Percentiles rank a stretch among this genome's conserved stretches.
Evolutionary conservation across 2,329 filamentous ascomycete genomes (phyloP).

Genomic region (Colletotrichum theobromicola): DNA sequence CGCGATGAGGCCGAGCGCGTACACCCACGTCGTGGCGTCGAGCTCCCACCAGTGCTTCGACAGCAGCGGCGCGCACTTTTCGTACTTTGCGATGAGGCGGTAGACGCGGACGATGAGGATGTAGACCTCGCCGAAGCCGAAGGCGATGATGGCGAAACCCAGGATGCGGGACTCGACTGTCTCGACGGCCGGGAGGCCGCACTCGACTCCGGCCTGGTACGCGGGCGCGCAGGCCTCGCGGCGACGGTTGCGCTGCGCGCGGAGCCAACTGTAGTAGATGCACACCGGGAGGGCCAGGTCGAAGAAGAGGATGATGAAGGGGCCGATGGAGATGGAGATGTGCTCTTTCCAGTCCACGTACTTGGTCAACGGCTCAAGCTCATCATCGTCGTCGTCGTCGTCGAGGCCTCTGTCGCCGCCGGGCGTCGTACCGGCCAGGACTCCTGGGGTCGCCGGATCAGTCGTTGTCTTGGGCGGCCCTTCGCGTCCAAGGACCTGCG

Average conservation of each 20-base stretch:
- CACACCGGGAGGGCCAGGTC: conserved; percentile 13
- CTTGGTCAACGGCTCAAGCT: conserved; percentile 18
- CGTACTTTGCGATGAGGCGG: conserved; percentile 12
- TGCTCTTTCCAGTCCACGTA: conserved; percentile 19
- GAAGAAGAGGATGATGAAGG: conserved; percentile 19
- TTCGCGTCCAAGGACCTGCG: conserved; percentile 3
- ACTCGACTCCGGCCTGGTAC: conserved; percentile 9
- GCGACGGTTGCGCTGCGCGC: conserved; percentile 11
- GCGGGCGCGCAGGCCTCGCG: conserved; percentile 1
- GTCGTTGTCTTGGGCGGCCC: conserved; percentile 13
- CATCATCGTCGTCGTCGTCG: conserved; percentile 3
- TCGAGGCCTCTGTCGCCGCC: neutral
- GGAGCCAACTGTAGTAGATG: conserved; percentile 20
- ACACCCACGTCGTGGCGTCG: conserved; percentile 19
- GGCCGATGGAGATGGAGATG: conserved; percentile 20
- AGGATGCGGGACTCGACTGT: conserved; percentile 15
- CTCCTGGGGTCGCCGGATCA: conserved; percentile 3
- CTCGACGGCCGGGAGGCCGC: neutral
- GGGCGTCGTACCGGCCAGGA: neutral
- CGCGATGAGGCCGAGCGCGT: conserved; percentile 16
- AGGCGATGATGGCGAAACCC: conserved; percentile 16
- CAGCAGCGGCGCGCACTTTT: conserved; percentile 13
- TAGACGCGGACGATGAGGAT: conserved; percentile 18
- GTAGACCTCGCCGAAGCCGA: conserved; percentile 19
- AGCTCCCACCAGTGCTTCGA: conserved; percentile 16